These are phyloP conservation scores for Hylodesmum podocarpum DNA, from an alignment of 306 rosid genomes.

Conservation along the genomic window DNA sequence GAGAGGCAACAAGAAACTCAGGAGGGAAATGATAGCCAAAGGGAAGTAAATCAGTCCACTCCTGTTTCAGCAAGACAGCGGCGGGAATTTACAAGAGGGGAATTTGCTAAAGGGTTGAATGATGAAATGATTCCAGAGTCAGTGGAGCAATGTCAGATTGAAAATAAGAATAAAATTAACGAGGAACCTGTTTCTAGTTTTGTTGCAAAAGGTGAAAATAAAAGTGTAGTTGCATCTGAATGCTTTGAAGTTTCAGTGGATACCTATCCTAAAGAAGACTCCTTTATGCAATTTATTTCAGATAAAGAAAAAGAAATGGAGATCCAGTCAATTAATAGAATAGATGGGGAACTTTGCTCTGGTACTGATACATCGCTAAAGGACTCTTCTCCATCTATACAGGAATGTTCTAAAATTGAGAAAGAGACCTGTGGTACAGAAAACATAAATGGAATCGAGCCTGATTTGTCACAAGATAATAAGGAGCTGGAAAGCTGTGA, in stretches of 20 bases:
- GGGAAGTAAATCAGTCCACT: constrained; percentile 33
- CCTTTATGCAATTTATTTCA: constrained; percentile 27
- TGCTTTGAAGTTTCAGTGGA: constrained; percentile 38
- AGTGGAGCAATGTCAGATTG: constrained; percentile 34
- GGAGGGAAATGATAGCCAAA: constrained; percentile 12
- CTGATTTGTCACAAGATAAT: constrained; percentile 39
- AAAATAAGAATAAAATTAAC: constrained; percentile 25
- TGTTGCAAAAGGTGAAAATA: constrained; percentile 34
- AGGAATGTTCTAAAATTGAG: constrained; percentile 44
- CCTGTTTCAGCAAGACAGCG: constrained; percentile 40
- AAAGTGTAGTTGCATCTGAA: constrained; percentile 18
- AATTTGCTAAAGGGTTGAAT: constrained; percentile 24
- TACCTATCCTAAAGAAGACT: constrained; percentile 35
- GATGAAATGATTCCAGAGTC: constrained; percentile 31
- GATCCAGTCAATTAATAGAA: constrained; percentile 14
- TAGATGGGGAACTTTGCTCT: constrained; percentile 36
- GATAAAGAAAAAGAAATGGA: constrained; percentile 32
- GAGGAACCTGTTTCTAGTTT: constrained; percentile 35
- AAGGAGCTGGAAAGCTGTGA: constrained; percentile 38
- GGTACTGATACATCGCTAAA: constrained; percentile 20
- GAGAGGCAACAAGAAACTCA: constrained; percentile 37
- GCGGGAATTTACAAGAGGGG: constrained; percentile 35
- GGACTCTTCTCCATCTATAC: constrained; percentile 30
- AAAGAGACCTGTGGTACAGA: constrained; percentile 27
- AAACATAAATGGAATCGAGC: constrained; percentile 29